Evolutionary conservation across 306 rosid genomes (phyloP), one percentile per base, ranked within the genome.

Genomic region (Urtica urens): DNA sequence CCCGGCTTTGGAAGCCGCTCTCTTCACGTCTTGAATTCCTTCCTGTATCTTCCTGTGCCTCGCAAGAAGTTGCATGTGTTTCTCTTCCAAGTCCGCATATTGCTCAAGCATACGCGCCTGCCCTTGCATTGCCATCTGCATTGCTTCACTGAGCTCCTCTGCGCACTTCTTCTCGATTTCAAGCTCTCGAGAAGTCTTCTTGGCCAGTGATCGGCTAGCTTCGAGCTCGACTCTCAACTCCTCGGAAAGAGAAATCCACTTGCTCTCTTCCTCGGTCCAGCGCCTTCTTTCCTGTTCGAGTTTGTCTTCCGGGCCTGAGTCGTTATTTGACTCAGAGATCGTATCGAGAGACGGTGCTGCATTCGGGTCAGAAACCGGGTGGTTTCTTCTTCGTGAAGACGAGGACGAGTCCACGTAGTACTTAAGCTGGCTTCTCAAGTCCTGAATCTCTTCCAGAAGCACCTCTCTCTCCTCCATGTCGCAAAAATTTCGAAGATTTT

Each of bases 81-180:
- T 80, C 80, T 92, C 99, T 78, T 92, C 94, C 83, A 92, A 80
- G 72, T 92, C 99, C 29, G 94, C 99, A 66, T 82, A 92, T 54
- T 79, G 88, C 48, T 92, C 99, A 52, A 92, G 53, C 75, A 82
- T 76, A 13, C 94, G 82, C 16, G 96, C 90, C 56, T 92, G 94
- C 30, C 93, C 88, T 63, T 78, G 79, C 72, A 92, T 75, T 33
- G 99, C 99, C 68, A 72, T 49, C 31, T 72, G 93, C 78, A 92
- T 67, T 53, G 96, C 99, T 75, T 86, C 94, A 72, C 68, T 58
- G 33, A 92, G 86, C 66, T 92, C 99, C 63, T 82, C 79, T 24
- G 76, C 72, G 68, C 96, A 86, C 67, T 69, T 75, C 67, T 67
- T 80, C 75, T 92, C 99, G 40, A 80, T 77, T 65, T 82, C 96